Base-by-base conservation (phyloP, 805 yeast genomes). In the Candida morakotiae region DNA sequence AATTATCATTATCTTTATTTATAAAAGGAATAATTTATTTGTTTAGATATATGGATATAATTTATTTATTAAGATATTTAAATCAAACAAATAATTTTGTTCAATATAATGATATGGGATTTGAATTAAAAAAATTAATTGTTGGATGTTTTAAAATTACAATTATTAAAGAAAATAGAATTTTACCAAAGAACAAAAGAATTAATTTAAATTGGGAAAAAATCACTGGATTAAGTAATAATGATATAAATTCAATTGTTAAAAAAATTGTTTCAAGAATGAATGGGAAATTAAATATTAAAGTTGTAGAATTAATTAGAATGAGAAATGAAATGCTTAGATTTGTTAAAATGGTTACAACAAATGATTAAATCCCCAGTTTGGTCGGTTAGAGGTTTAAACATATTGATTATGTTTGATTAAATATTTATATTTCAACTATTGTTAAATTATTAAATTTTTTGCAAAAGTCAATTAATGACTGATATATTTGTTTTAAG, bases 11-110 rank as follows among this genome's bases (percentile, higher is more conserved):
- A 19, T 53, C 62, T 2, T 46, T 56, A 42, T 68, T 68, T 44
- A 56, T 68, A 58, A 64, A 62, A 40, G 67, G 71, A 4, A 53
- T 61, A 27, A 63, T 68, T 19, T 67, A 67, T 44, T 52, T 68
- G 31, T 68, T 68, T 53, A 55, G 73, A 37, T 68, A 68, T 46
- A 68, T 68, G 72, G 73, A 68, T 45, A 64, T 68, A 30, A 61
- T 68, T 35, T 68, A 68, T 48, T 56, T 68, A 38, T 60, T 68
- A 41, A 51, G 73, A 37, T 68, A 68, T 44, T 58, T 68, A 39
- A 68, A 68, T 42, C 73, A 68, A 46, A 60, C 70, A 20, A 68
- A 68, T 43, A 68, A 68, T 42, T 64, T 57, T 41, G 71, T 68
- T 22, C 64, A 62, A 45, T 64, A 62, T 47, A 65, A 57, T 31